Evolutionary conservation across 441 rosid species (phyloP).

Genomic region (Pelargonium australe): DNA sequence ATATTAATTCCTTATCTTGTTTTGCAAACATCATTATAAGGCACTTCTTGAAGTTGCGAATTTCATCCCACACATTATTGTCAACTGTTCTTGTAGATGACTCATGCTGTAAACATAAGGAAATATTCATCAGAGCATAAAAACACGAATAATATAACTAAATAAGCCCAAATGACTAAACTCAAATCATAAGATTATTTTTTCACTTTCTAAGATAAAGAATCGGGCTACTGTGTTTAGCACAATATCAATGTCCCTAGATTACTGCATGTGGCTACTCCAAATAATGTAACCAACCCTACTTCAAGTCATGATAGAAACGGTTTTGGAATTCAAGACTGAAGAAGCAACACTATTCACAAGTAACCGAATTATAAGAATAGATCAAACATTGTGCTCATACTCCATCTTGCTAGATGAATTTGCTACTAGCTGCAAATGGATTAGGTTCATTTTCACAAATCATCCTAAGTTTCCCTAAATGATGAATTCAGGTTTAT

Average conservation of each 20-base stretch:
- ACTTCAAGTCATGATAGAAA: not conserved
- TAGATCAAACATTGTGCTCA: not conserved
- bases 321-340: not conserved
- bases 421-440: not conserved
- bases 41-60: conserved; percentile 89
- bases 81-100: conserved; percentile 64
- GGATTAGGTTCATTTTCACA: not conserved
- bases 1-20: conserved; percentile 73
- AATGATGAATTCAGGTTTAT: not conserved
- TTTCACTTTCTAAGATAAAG: not conserved
- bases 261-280: not conserved
- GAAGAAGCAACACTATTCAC: not conserved
- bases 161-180: not conserved
- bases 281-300: not conserved
- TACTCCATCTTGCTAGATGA: not conserved
- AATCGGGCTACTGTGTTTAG: not conserved
- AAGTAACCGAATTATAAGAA: not conserved
- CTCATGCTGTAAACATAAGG: conserved; percentile 54
- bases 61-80: conserved; percentile 76
- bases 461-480: not conserved
- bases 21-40: conserved; percentile 83
- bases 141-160: not conserved
- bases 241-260: not conserved
- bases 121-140: not conserved
- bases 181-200: not conserved